These are phyloP conservation scores for Paecilomyces fulvus DNA, from an alignment of 2,329 filamentous ascomycete species.

Conservation along the genomic window DNA sequence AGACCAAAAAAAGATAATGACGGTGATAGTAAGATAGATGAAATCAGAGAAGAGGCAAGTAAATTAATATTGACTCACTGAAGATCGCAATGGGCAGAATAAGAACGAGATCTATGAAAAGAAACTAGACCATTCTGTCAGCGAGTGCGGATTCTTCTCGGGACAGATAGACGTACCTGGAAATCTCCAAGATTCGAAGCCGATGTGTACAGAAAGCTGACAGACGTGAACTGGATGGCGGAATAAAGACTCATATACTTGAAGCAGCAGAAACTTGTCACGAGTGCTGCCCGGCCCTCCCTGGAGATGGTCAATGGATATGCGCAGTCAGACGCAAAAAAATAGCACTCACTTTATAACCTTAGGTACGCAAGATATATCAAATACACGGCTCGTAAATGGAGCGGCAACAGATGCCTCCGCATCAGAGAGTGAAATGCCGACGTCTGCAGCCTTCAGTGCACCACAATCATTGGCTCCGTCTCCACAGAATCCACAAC, in stretches of 20 bases:
- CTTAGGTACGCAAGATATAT: conserved; percentile 89
- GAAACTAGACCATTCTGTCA: conserved; percentile 47
- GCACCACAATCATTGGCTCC: conserved; percentile 97
- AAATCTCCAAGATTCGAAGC: conserved; percentile 95
- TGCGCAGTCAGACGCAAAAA: neutral
- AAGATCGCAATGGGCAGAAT: conserved; percentile 96
- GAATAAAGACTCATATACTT: conserved; percentile 99
- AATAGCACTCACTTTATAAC: conserved; percentile 60
- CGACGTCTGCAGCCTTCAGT: conserved; percentile 92
- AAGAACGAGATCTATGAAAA: conserved; percentile 87
- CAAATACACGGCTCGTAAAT: conserved; percentile 90
- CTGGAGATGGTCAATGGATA: conserved; percentile 35
- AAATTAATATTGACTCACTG: conserved; percentile 44
- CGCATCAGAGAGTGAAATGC: conserved; percentile 92
- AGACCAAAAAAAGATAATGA: neutral
- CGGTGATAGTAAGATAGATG: too few species aligned
- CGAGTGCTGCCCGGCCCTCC: conserved; percentile 85
- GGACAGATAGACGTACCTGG: conserved; percentile 45
- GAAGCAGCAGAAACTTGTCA: conserved; percentile 99
- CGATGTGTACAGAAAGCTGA: conserved; percentile 90
- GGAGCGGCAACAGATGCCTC: conserved; percentile 97
- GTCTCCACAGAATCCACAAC: conserved; percentile 91
- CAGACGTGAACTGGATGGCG: conserved; percentile 96
- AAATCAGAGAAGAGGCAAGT: conserved; percentile 3
- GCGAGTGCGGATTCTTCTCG: neutral